Conservation (phyloP, 345 rosid species). For the Arabis hirsuta region DNA sequence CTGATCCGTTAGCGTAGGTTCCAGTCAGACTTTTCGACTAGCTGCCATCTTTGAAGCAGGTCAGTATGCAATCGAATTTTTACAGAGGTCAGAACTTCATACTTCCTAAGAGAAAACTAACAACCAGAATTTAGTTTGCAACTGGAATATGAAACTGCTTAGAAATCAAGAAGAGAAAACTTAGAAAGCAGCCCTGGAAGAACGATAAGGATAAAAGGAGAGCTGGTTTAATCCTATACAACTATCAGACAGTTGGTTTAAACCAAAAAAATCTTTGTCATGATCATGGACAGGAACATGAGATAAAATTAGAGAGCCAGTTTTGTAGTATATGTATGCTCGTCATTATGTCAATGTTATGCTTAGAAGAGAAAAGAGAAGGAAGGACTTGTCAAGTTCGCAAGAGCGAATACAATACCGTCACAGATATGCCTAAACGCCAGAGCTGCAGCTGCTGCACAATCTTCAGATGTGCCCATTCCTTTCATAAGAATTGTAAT, state of each 20-base stretch:
- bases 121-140: conserved; percentile 38
- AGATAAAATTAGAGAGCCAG: conserved; percentile 16
- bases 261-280: conserved; percentile 30
- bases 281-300: conserved; percentile 8
- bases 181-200: conserved; percentile 15
- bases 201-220: conserved; percentile 9
- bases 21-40: conserved; percentile 45
- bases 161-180: conserved; percentile 19
- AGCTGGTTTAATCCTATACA: conserved; percentile 20
- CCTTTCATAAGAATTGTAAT: conserved; percentile 77
- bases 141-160: conserved; percentile 17
- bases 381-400: conserved; percentile 13
- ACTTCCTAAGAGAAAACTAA: conserved; percentile 41
- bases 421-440: conserved; percentile 94
- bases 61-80: conserved; percentile 37
- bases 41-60: conserved; percentile 46
- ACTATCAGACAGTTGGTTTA: conserved; percentile 12
- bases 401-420: conserved; percentile 56
- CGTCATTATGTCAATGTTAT: conserved; percentile 23
- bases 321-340: conserved; percentile 27
- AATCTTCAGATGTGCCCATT: conserved; percentile 95
- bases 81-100: conserved; percentile 41
- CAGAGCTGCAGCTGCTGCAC: conserved; percentile 97
- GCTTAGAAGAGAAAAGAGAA: conserved; percentile 16
- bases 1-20: conserved; percentile 43